Base-by-base conservation (phyloP, 768 basidiomycete genomes). In the Lyophyllum semitale region DNA sequence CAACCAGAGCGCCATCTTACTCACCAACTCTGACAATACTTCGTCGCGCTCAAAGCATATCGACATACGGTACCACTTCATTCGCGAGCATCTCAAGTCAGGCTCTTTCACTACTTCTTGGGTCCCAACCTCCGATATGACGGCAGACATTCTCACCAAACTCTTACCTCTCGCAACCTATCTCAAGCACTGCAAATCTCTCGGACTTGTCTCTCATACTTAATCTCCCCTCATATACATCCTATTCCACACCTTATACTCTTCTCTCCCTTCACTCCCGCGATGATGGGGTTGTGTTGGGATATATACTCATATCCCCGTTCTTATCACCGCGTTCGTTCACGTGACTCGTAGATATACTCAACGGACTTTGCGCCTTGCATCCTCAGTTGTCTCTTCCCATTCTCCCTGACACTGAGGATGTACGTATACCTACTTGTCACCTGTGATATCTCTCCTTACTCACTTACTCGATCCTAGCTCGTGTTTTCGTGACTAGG, bases 131-230 rank as follows among this genome's bases (percentile, higher is more conserved):
- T 33, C 46, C 0, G 61, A 73, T 26, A 77, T 73, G 56, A 44
- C 64, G 12, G 73, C 77, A 0, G 76, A 79, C 59, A 63, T 73
- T 8, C 69, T 80, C 49, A 79, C 75, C 0, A 80, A 79, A 59
- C 52, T 66, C 1, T 63, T 76, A 5, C 20, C 46, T 22, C 41
- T 22, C 20, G 17, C 54, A 43, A 6, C 56, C 0, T 63, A 64
- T 41, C 26, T 45, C 5, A 49, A 50, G 43, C 65, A 65, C 32
- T 44, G 59, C 27, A 12, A 15, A 20, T 51, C 54, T 11, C 43
- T 67, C 20, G 56, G 60, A n/a, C 45, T 55, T 43, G 17, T 51
- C n/a, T 8, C 40, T 42, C 27, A 23, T 32, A 1, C 27, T 32
- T 51, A 6, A 18, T n/a, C n/a, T n/a, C n/a, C n/a, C n/a, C n/a